Evolutionary conservation across 495 filamentous ascomycete species (phyloP), one percentile per base, ranked within the genome.

Genomic region (Hyaloscypha finlandica): DNA sequence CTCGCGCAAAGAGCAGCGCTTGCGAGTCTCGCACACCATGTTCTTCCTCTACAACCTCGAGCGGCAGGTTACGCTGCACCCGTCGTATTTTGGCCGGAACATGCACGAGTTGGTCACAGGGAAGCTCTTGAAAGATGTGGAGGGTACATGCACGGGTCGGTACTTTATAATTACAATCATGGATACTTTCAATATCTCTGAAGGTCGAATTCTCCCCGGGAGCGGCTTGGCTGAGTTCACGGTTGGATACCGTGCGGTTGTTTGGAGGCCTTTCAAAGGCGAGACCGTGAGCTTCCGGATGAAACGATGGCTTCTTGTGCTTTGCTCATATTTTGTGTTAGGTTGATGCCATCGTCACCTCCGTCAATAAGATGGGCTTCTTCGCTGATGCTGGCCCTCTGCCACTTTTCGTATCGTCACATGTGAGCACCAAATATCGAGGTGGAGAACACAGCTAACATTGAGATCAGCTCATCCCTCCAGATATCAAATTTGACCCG

Each of bases 21-120:
- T 6, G 11, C 55, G 14, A 48, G 37, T 12, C 45, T 62, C 29
- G n/a, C 12, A 54, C 67, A 82, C 58, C 61, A 99, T 98, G 95
- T 99, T 97, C 77, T 99, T 99, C 82, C 90, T 99, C 73, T 90
- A 96, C 78, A 91, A 96, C 69, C 89, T 98, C 75, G 92, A 96
- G 80, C 92, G 93, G 73, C 85, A 89, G 70, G 94, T 99, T 69
- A 91, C 92, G 60, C 85, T 99, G 71, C 96, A 99, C 76, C 95
- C 95, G 37, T 97, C 95, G 31, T 98, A 93, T 80, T 98, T 99
- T 75, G 92, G 92, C 65, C 87, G 90, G 45, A 90, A 93, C 72
- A 93, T 97, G 84, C 88, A 91, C 61, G 90, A 96, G 62, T 88
- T 96, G 73, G 88, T 99, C 8, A 92, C 90, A 51, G 87, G 88